Evolutionary conservation across 257 asterid species (phyloP).

Genomic region (Solanum stenotomum): DNA sequence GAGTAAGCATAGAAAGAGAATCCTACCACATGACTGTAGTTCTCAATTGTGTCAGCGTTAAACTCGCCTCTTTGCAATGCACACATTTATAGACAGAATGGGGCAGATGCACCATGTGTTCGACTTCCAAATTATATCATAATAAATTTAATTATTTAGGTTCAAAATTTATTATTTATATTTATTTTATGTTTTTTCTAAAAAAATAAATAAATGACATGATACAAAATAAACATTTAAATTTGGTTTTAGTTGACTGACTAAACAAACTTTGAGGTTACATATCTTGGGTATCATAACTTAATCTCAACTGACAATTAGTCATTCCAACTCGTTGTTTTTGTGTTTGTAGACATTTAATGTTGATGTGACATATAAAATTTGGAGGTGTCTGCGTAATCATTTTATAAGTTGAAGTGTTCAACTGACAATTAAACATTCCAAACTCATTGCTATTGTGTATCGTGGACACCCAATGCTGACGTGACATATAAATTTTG

Average conservation of each 20-base stretch:
- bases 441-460: background rate
- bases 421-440: background rate
- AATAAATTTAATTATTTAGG: background rate
- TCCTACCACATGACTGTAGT: background rate
- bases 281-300: background rate
- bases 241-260: background rate
- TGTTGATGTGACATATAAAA: background rate
- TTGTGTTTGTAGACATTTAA: no score
- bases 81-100: background rate
- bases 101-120: background rate
- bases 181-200: background rate
- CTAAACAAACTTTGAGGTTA: background rate
- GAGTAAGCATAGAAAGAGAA: background rate
- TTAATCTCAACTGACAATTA: background rate
- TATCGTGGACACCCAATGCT: background rate
- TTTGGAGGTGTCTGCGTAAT: background rate
- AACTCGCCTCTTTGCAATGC: conserved; percentile 6
- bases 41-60: conserved; percentile 22
- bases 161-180: background rate
- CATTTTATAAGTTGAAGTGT: background rate
- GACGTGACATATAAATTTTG: background rate
- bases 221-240: background rate
- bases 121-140: background rate
- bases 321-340: no score
- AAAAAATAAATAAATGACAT: background rate